Percentiles rank a stretch among this genome's conserved stretches.
Conservation (phyloP, 768 basidiomycete genomes). For the Auriscalpium microsporum region DNA sequence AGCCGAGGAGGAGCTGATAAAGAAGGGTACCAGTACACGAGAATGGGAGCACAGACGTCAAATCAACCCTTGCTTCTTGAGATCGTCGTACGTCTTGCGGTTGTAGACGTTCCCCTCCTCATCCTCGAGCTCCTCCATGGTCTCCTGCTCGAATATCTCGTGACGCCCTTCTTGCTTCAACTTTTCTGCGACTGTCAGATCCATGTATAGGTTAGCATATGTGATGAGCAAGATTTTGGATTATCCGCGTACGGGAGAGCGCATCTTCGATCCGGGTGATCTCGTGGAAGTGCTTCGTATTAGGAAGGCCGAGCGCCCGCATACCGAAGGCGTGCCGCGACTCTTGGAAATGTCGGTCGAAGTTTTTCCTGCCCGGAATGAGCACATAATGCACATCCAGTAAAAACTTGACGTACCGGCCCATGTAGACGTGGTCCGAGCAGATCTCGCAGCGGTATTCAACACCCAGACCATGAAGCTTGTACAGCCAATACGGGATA, state of each 20-base stretch:
- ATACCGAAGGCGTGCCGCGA: conserved; percentile 96
- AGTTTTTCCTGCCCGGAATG: conserved; percentile 65
- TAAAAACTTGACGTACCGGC: conserved; percentile 44
- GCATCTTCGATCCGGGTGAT: conserved; percentile 97
- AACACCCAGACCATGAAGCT: conserved; percentile 95
- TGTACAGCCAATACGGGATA: conserved; percentile 98
- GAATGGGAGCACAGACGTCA: conserved; percentile 17
- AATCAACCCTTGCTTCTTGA: conserved; percentile 92
- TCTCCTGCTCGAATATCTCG: conserved; percentile 88
- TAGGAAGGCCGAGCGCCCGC: conserved; percentile 93
- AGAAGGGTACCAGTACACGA: no score
- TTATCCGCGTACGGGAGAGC: conserved; percentile 62
- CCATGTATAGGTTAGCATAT: background rate
- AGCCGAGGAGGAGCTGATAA: no score
- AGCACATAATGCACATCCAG: background rate
- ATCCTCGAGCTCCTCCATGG: conserved; percentile 97
- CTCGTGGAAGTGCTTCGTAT: conserved; percentile 98
- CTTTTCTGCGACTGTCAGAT: conserved; percentile 79
- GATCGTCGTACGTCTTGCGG: conserved; percentile 93
- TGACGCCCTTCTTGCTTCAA: conserved; percentile 94
- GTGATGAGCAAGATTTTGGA: no score
- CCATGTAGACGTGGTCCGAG: conserved; percentile 95
- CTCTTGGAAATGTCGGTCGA: conserved; percentile 96
- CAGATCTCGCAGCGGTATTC: conserved; percentile 98
- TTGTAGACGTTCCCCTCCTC: conserved; percentile 98